phyloP scores from a whole-genome alignment of 2,329 filamentous ascomycete species.

The Fusarium sp. region DNA sequence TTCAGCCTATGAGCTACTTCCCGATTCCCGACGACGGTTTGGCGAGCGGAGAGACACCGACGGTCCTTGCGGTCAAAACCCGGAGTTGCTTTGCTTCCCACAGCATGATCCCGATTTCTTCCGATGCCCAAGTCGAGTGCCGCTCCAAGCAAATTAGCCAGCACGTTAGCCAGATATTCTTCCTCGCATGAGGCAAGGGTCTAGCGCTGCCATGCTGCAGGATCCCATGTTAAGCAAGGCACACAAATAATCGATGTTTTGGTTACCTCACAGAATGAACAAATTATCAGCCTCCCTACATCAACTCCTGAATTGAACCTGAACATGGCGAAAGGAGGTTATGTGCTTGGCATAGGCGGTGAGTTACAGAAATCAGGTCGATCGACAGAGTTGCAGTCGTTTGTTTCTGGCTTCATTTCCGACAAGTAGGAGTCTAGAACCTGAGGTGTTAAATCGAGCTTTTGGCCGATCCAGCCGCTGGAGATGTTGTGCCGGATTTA shows the following conservation, averaged over 20 bases:
- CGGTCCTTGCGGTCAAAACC: constrained; percentile 26
- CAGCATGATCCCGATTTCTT: constrained; percentile 32
- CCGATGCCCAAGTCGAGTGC: constrained; percentile 31
- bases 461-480: constrained; percentile 35
- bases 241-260: constrained; percentile 18
- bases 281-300: constrained; percentile 18
- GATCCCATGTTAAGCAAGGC: constrained; percentile 15
- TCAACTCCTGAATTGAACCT: constrained; percentile 9
- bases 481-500: constrained; percentile 10
- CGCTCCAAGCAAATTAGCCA: constrained; percentile 24
- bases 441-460: constrained; percentile 16
- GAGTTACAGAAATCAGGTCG: constrained; percentile 26
- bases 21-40: constrained; percentile 35
- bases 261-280: constrained; percentile 45
- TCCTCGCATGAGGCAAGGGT: constrained; percentile 32
- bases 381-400: constrained; percentile 25
- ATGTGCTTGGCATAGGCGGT: constrained; percentile 33
- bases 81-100: constrained; percentile 32
- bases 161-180: constrained; percentile 10
- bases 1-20: constrained; percentile 25
- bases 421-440: constrained; percentile 33
- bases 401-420: constrained; percentile 31
- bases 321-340: constrained; percentile 2
- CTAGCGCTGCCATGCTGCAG: constrained; percentile 41
- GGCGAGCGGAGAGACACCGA: constrained; percentile 28